Conservation (phyloP, 2,329 filamentous ascomycete genomes). For the Cladosporium sp. region DNA sequence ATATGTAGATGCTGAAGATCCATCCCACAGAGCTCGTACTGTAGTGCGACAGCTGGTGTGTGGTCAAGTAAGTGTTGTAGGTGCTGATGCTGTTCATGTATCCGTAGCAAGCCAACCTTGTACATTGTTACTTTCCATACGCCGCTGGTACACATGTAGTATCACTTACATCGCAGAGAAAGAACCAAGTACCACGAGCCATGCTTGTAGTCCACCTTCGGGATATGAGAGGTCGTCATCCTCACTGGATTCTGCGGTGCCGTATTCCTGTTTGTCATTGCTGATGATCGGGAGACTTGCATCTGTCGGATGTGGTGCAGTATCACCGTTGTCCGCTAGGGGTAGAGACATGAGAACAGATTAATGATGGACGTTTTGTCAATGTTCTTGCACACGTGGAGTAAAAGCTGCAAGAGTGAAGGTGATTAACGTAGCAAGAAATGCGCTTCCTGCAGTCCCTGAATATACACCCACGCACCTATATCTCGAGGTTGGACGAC, state of each 20-base stretch:
- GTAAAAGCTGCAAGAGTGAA: too few species aligned
- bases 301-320: too few species aligned
- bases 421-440: too few species aligned
- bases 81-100: constrained; percentile 26
- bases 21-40: constrained; percentile 19
- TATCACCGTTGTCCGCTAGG: too few species aligned
- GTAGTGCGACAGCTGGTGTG: neutral
- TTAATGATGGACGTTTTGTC: too few species aligned
- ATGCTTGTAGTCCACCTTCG: constrained; percentile 73
- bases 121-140: neutral
- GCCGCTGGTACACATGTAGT: neutral
- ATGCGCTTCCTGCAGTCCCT: too few species aligned
- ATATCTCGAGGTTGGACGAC: too few species aligned
- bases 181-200: constrained; percentile 74
- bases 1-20: constrained; percentile 26
- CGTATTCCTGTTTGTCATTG: neutral
- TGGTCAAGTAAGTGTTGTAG: constrained; percentile 43
- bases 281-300: too few species aligned
- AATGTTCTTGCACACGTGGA: too few species aligned
- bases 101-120: constrained; percentile 55
- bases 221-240: constrained; percentile 39
- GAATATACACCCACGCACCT: too few species aligned
- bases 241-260: neutral
- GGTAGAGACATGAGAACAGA: too few species aligned
- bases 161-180: constrained; percentile 59